phyloP scores from a whole-genome alignment of 805 yeast genomes.

The Schizosaccharomyces octosporus region DNA sequence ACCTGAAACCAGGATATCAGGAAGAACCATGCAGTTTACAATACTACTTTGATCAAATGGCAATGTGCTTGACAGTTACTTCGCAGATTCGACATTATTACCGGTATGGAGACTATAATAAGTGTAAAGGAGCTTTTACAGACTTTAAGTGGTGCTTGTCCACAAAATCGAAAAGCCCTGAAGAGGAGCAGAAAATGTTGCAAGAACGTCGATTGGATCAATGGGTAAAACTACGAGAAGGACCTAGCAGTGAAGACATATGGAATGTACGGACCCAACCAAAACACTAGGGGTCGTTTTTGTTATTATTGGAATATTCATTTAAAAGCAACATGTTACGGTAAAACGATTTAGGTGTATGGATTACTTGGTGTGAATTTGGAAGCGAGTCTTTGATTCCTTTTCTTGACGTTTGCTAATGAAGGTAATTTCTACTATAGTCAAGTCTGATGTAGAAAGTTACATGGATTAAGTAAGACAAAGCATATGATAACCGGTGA shows the following conservation, averaged over 20 bases:
- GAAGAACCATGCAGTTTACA: not conserved
- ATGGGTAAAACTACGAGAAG: not conserved
- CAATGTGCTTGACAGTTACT: conserved; percentile 1
- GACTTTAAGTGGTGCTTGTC: conserved; percentile 1
- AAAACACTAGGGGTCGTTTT: not conserved
- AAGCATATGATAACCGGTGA: too few species aligned
- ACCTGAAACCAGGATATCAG: not conserved
- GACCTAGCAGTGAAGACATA: conserved; percentile 1
- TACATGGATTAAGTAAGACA: too few species aligned
- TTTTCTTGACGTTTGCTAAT: too few species aligned
- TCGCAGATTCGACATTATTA: not conserved
- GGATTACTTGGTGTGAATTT: too few species aligned
- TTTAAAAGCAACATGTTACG: too few species aligned
- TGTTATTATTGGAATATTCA: too few species aligned
- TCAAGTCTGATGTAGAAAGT: too few species aligned
- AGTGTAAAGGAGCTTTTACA: not conserved
- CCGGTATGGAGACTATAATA: not conserved
- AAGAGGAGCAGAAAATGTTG: not conserved
- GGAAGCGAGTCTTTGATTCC: too few species aligned
- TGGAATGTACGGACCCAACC: conserved; percentile 1
- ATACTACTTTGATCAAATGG: not conserved
- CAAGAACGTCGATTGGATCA: not conserved
- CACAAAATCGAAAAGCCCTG: not conserved
- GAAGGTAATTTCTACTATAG: too few species aligned
- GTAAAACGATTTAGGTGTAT: too few species aligned